phyloP scores from a whole-genome alignment of 2,329 filamentous ascomycete genomes.

The Huntiella bhutanensis region DNA sequence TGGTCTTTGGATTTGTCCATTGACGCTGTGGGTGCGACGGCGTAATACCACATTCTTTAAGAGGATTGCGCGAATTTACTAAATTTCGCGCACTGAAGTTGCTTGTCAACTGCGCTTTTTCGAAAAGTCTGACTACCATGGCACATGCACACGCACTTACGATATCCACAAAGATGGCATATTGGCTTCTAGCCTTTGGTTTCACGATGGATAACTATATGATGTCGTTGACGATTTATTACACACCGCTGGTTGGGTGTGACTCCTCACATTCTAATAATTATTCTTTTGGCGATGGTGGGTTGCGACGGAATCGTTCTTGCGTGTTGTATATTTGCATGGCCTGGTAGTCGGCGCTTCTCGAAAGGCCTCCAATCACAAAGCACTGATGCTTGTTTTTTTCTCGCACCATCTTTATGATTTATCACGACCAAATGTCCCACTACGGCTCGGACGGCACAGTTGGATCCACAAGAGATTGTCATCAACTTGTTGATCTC shows the following conservation, averaged over 20 bases:
- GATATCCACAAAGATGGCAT: too few relatives aligned
- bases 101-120: too few relatives aligned
- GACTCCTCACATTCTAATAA: neutral
- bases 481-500: neutral
- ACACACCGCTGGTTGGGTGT: constrained; percentile 5
- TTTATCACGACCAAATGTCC: constrained; percentile 18
- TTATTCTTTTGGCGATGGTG: constrained; percentile 4
- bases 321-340: neutral
- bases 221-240: neutral
- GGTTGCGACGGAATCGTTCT: neutral
- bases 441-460: constrained; percentile 18
- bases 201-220: too few relatives aligned
- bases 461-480: constrained; percentile 28
- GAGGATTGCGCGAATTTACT: neutral
- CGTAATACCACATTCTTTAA: neutral
- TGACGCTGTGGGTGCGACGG: neutral
- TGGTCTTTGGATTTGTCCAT: neutral
- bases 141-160: too few relatives aligned
- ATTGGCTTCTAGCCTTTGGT: too few relatives aligned
- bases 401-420: too few relatives aligned
- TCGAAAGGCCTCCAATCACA: too few relatives aligned
- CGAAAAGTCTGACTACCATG: too few relatives aligned
- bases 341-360: neutral
- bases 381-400: too few relatives aligned
- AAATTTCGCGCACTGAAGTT: too few relatives aligned